Conservation (phyloP, 108 stramenopile genomes). For the Skeletonema grethae region DNA sequence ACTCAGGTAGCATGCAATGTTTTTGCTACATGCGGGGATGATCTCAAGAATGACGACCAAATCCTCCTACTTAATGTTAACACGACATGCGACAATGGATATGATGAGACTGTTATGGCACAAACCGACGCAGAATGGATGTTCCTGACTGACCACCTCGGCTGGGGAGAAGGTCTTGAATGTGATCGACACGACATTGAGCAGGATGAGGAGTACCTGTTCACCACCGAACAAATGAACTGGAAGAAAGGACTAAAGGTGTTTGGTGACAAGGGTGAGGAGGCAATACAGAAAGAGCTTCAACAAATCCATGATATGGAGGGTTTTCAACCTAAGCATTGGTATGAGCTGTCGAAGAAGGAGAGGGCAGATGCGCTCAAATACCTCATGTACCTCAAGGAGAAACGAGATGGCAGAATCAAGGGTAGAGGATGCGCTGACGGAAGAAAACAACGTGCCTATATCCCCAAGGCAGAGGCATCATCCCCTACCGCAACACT, state of each 20-base stretch:
- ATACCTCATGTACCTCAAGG: slow-evolving; percentile 45
- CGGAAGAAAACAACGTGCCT: slow-evolving; percentile 13
- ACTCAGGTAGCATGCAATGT: no score
- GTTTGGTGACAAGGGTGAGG: slow-evolving; percentile 33
- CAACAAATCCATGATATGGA: slow-evolving; percentile 43
- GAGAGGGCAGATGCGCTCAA: slow-evolving; percentile 20
- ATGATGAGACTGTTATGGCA: no score
- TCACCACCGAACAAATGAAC: neutral
- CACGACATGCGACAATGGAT: no score
- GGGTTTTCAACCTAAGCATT: slow-evolving; percentile 22
- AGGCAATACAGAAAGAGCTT: slow-evolving; percentile 44
- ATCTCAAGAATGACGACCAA: no score
- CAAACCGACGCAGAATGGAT: no score
- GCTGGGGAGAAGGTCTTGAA: no score
- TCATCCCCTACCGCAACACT: neutral
- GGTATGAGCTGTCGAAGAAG: slow-evolving; percentile 22
- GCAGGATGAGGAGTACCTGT: neutral
- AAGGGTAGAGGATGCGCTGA: slow-evolving; percentile 43
- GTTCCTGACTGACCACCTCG: no score
- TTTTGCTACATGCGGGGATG: no score
- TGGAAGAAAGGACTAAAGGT: slow-evolving; percentile 28
- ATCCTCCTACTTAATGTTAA: no score
- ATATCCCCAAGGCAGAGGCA: neutral
- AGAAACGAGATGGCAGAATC: slow-evolving; percentile 23
- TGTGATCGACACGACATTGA: no score